Evolutionary conservation across 352 stramenopile species (phyloP), one percentile per base, ranked within the genome.

Genomic region (Elongisporangium anandrum): DNA sequence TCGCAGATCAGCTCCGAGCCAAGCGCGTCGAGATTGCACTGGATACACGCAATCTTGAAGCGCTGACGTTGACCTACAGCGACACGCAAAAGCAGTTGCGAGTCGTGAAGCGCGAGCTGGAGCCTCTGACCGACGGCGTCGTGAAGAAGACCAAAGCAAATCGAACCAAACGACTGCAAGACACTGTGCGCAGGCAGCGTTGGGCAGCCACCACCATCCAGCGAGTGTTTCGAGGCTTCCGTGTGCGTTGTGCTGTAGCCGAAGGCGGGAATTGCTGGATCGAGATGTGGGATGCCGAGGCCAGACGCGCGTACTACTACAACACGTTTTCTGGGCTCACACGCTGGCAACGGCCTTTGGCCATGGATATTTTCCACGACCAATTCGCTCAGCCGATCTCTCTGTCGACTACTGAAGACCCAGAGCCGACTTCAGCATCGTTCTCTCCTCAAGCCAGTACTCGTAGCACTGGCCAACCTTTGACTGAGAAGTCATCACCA

Each of bases 211-310:
- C 61, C 3, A 66, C 50, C 21, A 94, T 98, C 51, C 92, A 98
- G 55, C 77, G 75, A 15, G 49, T 83, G 0, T 97, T 95, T 61
- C 75, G 84, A 3, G 81, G 81, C 3, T 95, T 87, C 56, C 82
- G 86, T 15, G 76, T 88, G 22, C 82, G 83, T 22, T 77, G 70
- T 49, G 87, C 87, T 16, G 63, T 91, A 2, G 65, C 69, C 23
- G 75, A 93, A 65, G 87, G 83, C 22, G 78, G 70, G 1, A 92
- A 92, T 52, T 91, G 85, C 63, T 96, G 87, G 87, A 68, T 94
- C 50, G 56, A 84, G 57, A 62, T 87, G 34, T 61, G 62, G 26
- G 70, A 81, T 0, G 68, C 65, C 1, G 60, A 64, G n/a, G 53
- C 19, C 23, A 60, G 61, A 2, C 38, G 52, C 8, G 53, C 59